Percentiles rank a stretch among this genome's conserved stretches.
phyloP scores from a whole-genome alignment of 345 rosid species.

The Psidium guajava region DNA sequence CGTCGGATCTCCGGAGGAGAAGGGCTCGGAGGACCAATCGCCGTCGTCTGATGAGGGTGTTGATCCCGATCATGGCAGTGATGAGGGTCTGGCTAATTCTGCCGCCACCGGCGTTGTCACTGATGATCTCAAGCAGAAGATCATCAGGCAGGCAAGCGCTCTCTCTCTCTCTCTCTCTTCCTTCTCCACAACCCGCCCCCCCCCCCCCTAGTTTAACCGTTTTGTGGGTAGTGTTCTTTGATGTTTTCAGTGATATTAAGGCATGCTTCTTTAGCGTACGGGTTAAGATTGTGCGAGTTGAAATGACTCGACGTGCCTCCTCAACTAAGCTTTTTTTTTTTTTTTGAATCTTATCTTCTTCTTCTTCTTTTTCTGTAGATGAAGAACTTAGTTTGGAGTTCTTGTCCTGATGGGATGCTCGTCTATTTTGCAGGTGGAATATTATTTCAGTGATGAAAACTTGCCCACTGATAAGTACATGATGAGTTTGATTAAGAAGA shows the following conservation, averaged over 20 bases:
- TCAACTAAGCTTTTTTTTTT: not conserved
- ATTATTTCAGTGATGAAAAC: slow-evolving; percentile 89
- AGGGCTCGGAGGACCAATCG: slow-evolving; percentile 4
- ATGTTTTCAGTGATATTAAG: not conserved
- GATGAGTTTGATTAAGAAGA: slow-evolving; percentile 52
- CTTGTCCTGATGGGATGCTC: not conserved
- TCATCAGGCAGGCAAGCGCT: slow-evolving; percentile 45
- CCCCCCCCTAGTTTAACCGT: not conserved
- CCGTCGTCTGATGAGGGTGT: slow-evolving; percentile 35
- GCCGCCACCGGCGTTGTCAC: slow-evolving; percentile 4
- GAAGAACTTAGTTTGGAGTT: not conserved
- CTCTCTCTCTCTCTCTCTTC: not conserved
- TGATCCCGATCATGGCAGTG: slow-evolving; percentile 3
- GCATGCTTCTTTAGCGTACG: not conserved
- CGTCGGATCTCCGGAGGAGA: slow-evolving; percentile 23
- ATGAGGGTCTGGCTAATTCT: slow-evolving; percentile 6
- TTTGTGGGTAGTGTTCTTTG: not conserved
- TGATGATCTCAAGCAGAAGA: slow-evolving; percentile 51
- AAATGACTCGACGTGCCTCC: not conserved
- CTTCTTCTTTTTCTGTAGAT: too few species aligned
- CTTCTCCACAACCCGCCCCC: not conserved
- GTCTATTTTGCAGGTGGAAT: slow-evolving; percentile 57
- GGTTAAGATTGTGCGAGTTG: not conserved
- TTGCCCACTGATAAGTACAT: slow-evolving; percentile 68
- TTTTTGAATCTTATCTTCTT: too few species aligned